Base-by-base conservation (phyloP, 2,329 filamentous ascomycete species). In the Fusarium buxicola region DNA sequence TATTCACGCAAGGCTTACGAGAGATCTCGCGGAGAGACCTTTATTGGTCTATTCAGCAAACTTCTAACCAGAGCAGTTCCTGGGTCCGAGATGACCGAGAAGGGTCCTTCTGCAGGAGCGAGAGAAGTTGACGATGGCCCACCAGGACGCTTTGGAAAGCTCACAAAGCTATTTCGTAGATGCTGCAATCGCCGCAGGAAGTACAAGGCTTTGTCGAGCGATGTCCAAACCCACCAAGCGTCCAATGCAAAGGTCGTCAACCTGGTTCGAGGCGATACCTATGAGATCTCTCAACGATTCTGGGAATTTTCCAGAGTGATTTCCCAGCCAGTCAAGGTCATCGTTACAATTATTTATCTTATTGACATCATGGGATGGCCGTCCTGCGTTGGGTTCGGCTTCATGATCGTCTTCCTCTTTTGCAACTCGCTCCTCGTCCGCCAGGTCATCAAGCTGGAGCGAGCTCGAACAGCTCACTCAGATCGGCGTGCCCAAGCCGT, bases 181-280 rank as follows among this genome's bases (percentile, higher is more conserved):
- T 60, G 63, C 12, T 72, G 64, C 7, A 60, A 69, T 3, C 38
- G 60, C 3, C 43, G 56, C 12, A 65, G 62, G 5, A 71, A 69
- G 35, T 46, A 53, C 9, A 69, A 49, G 27, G 4, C 40, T 4
- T 8, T 44, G 2, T 8, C n/a, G 2, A 38, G 36, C 3, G 24
- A 46, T 4, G 12, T 35, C 0, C 51, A 86, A 4, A 76, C 73
- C 35, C 72, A 71, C 52, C 85, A 90, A 3, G 92, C 93, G 0
- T 92, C 91, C 0, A 94, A 94, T 77, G 93, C 93, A 8, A 96
- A 96, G 72, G 95, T 97, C 47, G 84, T 97, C 59, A 97, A 96
- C 69, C 77, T 97, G 3, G 91, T 96, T 81, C 88, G 92, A 44
- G 88, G 85, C 56, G 92, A 95, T 73, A 91, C 90, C 0, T 95